phyloP scores from a whole-genome alignment of 371 early-diverging fungal species.

The Mucor indicus region DNA sequence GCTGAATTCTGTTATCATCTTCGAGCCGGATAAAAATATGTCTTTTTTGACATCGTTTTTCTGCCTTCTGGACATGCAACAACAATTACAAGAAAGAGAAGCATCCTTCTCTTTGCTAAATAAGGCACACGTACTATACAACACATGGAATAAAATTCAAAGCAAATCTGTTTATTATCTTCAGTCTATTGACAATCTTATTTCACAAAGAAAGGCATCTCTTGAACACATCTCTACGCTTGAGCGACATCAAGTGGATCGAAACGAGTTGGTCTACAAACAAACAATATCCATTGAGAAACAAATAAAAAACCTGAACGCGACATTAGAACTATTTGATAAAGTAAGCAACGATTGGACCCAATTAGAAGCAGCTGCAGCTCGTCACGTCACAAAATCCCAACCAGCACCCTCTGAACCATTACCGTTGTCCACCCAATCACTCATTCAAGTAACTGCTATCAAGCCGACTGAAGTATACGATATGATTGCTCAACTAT shows the following conservation, averaged over 20 bases:
- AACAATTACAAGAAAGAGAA: constrained; percentile 13
- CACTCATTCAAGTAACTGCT: constrained; percentile 17
- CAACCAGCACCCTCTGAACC: background rate
- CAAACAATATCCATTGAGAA: constrained; percentile 15
- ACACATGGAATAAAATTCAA: constrained; percentile 12
- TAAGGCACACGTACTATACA: constrained; percentile 6
- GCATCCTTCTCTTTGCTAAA: constrained; percentile 5
- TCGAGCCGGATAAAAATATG: background rate
- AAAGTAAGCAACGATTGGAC: constrained; percentile 5
- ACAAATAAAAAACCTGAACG: background rate
- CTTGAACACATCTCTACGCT: constrained; percentile 5
- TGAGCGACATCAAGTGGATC: constrained; percentile 1
- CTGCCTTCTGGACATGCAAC: background rate
- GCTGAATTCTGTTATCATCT: background rate
- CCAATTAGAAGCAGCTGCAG: constrained; percentile 7
- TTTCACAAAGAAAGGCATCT: constrained; percentile 15
- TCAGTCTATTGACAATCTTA: constrained; percentile 12
- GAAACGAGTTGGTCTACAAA: constrained; percentile 14
- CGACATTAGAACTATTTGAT: constrained; percentile 2
- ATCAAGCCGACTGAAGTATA: constrained; percentile 11
- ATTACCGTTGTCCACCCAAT: constrained; percentile 16
- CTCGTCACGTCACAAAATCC: constrained; percentile 7
- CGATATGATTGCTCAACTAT: constrained; percentile 10
- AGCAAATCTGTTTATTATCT: constrained; percentile 3
- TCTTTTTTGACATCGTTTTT: background rate